Evolutionary conservation across 2,329 filamentous ascomycete genomes (phyloP), one percentile per base, ranked within the genome.

Genomic region (Trichophyton rubrum): DNA sequence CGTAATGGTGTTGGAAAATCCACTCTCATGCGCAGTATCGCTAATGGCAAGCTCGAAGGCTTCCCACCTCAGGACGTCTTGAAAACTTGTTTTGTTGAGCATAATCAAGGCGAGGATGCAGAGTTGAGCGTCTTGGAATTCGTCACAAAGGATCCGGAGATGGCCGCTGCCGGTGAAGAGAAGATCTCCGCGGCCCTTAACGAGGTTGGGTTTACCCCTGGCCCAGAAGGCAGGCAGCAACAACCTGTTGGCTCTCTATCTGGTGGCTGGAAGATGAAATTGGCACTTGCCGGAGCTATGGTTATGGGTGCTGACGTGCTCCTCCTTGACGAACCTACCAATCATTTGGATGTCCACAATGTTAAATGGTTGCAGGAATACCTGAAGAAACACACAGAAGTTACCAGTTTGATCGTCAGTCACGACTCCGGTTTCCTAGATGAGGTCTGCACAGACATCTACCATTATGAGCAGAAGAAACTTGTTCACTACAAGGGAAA

Each of bases 261-360:
- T 49, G 93, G 93, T 77, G 93, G 93, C 72, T 99, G 93, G 93
- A 97, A 97, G 83, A 99, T 99, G 93, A 99, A 99, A 85, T 79
- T 99, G 63, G 93, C 93, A 66, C 78, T 99, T 74, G 93, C 93
- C 59, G 85, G 93, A 69, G 93, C 93, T 65, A 97, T 99, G 91
- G 82, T 99, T 69, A 89, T 93, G 81, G 88, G 86, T 71, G 92
- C 93, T n/a, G 93, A 99, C 73, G 91, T 99, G 58, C 82, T 99
- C 62, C 81, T 99, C 58, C 85, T 99, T 61, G 93, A 99, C 82
- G 93, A 99, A 83, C 93, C 93, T 75, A 99, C 93, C 69, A 99
- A 99, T 80, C 93, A 99, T 77, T 80, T 99, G 73, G 93, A 99
- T 73, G 91, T 97, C 68, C 85, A 85, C 70, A 97, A 97, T 74